A percentile compares a stretch with the other conserved stretches of the same genome.
phyloP scores from a whole-genome alignment of 1,284 basidiomycete genomes.

The Trichosporon sp. region DNA sequence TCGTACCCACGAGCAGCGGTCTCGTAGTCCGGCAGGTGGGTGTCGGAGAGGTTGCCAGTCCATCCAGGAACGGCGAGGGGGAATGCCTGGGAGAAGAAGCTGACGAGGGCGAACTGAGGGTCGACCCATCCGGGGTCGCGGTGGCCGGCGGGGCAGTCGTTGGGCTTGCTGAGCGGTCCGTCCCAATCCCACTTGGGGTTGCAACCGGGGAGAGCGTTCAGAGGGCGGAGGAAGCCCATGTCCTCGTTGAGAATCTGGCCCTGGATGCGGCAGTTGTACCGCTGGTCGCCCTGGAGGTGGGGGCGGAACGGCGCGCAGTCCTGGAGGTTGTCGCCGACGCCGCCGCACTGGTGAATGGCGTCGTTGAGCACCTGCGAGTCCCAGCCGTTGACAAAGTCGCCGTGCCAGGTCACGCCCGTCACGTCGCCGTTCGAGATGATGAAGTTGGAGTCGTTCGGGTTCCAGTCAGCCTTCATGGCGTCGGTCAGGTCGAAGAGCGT shows the following conservation, averaged over 20 bases:
- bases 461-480: conserved; percentile 3
- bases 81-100: not conserved
- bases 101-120: not conserved
- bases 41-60: not conserved
- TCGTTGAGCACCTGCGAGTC: conserved; percentile 3
- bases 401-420: conserved; percentile 12
- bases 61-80: not conserved
- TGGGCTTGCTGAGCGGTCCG: conserved; percentile 10
- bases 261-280: conserved; percentile 4
- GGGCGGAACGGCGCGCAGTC: not conserved
- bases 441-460: conserved; percentile 2
- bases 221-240: conserved; percentile 5
- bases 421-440: conserved; percentile 16
- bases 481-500: conserved; percentile 1
- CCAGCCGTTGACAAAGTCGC: conserved; percentile 16
- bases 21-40: conserved; percentile 1
- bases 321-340: conserved; percentile 3
- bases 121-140: conserved; percentile 10
- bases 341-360: conserved; percentile 4
- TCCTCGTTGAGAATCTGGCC: conserved; percentile 14
- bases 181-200: conserved; percentile 14
- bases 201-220: conserved; percentile 14
- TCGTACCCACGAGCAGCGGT: not conserved
- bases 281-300: conserved; percentile 1
- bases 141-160: not conserved